Evolutionary conservation across 805 yeast species (phyloP).

Genomic region (Wickerhamomyces chambardii): DNA sequence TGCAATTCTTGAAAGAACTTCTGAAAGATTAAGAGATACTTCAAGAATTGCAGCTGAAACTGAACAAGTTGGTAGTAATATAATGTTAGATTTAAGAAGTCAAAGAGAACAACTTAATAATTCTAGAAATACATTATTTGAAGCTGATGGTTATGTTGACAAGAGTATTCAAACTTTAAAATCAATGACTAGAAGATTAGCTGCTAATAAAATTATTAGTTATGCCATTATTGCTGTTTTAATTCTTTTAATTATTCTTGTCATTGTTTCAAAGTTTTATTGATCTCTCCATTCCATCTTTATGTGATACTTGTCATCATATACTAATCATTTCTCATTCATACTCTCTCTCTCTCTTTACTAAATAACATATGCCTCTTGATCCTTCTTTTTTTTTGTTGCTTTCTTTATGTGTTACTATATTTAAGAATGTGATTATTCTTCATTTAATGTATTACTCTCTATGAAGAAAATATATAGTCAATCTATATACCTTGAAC

Average conservation of each 20-base stretch:
- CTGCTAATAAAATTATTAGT: slow-evolving; percentile 84
- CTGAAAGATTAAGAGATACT: slow-evolving; percentile 78
- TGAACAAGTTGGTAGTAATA: slow-evolving; percentile 84
- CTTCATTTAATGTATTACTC: no score
- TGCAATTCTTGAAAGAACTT: slow-evolving; percentile 71
- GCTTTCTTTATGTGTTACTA: no score
- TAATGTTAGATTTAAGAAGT: slow-evolving; percentile 78
- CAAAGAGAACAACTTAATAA: slow-evolving; percentile 90
- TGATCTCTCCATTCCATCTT: no score
- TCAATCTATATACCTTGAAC: no score
- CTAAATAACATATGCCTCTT: no score
- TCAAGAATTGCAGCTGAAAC: slow-evolving; percentile 90
- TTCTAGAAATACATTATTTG: slow-evolving; percentile 76
- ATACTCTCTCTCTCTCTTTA: no score
- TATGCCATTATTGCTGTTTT: slow-evolving; percentile 88
- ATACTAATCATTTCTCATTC: no score
- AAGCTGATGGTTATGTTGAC: slow-evolving; percentile 92
- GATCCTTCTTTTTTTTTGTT: no score
- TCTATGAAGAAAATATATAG: no score
- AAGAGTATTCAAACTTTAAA: slow-evolving; percentile 78
- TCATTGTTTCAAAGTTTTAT: slow-evolving; percentile 61
- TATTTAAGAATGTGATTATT: no score
- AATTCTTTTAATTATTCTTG: slow-evolving; percentile 72
- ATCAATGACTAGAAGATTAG: slow-evolving; percentile 87
- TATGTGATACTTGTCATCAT: no score